Base-by-base conservation (phyloP, 2,329 filamentous ascomycete genomes). In the Berkeleyomyces basicola region DNA sequence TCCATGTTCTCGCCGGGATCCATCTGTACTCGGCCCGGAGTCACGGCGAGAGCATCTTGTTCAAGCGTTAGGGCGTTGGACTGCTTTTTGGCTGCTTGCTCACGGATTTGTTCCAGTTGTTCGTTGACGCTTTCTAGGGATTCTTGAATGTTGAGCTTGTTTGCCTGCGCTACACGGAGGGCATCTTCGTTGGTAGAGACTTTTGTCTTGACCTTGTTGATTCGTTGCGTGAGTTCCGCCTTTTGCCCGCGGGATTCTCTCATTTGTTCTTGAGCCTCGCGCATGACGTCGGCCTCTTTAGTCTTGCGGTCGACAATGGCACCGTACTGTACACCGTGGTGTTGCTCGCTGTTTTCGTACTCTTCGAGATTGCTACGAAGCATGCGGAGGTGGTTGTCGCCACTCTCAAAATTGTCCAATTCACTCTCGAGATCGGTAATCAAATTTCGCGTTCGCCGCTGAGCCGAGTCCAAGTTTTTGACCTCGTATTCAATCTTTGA, bases 361-460 rank as follows among this genome's bases (percentile, higher is more conserved):
- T 84, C 81, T 63, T 76, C 73, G 0, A 95, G 77, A 58, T 82
- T 76, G 14, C 75, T 72, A 62, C 79, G 79, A 1, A 90, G 74
- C 10, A 74, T 74, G 55, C 83, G 79, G 0, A 92, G 74, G 61
- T 79, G 78, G 58, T 82, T 84, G 69, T 90, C 88, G 62, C 83
- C 82, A 2, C 86, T 85, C 65, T 87, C 80, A 57, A 82, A 81
- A 36, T 75, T 78, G 66, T 89, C 84, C 46, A 95, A 77, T 53
- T 83, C 81, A 61, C 82, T 80, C 40, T 81, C 68, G 57, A 79
- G 68, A 64, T 72, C 66, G 61, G 78, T 75, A 6, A 87, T 77
- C 9, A 49, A 64, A 61, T 69, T 69, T 9, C 69, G 66, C n/a
- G 65, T 67, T 14, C 64, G 67, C 14, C 67, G 74, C 61, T 78